A percentile compares a stretch with the other conserved stretches of the same genome.
These are phyloP conservation scores for Fusarium scirpi DNA, from an alignment of 2,329 filamentous ascomycete genomes.

Conservation along the genomic window DNA sequence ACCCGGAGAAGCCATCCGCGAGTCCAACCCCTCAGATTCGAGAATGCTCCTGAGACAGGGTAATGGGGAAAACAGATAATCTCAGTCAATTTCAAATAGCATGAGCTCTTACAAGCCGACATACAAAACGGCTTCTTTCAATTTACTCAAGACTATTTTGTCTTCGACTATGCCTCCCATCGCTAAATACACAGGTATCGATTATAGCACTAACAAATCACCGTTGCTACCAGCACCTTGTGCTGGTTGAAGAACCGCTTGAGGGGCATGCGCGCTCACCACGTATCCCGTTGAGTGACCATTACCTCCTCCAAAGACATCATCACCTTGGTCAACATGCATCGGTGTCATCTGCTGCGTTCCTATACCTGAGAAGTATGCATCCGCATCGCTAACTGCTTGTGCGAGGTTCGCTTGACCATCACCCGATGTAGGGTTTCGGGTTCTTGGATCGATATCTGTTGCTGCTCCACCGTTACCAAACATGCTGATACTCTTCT, in stretches of 20 bases:
- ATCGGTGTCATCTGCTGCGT: slow-evolving; percentile 79
- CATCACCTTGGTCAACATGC: slow-evolving; percentile 73
- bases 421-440: slow-evolving; percentile 44
- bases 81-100: background rate
- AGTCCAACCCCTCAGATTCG: slow-evolving; percentile 22
- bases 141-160: slow-evolving; percentile 10
- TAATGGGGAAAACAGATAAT: slow-evolving; percentile 3
- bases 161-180: slow-evolving; percentile 32
- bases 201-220: slow-evolving; percentile 75
- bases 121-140: background rate
- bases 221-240: slow-evolving; percentile 74
- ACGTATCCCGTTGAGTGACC: slow-evolving; percentile 71
- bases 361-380: slow-evolving; percentile 86
- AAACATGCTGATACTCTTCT: slow-evolving; percentile 71
- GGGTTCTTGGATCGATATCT: slow-evolving; percentile 61
- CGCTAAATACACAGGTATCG: slow-evolving; percentile 32
- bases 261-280: slow-evolving; percentile 84
- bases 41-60: slow-evolving; percentile 13
- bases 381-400: slow-evolving; percentile 86
- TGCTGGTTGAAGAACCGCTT: slow-evolving; percentile 79
- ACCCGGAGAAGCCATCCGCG: slow-evolving; percentile 5
- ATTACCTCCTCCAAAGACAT: slow-evolving; percentile 69
- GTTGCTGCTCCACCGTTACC: slow-evolving; percentile 65
- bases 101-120: background rate
- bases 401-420: slow-evolving; percentile 68